Base-by-base conservation (phyloP, 805 yeast genomes). In the Blastobotrys chiropterorum region DNA sequence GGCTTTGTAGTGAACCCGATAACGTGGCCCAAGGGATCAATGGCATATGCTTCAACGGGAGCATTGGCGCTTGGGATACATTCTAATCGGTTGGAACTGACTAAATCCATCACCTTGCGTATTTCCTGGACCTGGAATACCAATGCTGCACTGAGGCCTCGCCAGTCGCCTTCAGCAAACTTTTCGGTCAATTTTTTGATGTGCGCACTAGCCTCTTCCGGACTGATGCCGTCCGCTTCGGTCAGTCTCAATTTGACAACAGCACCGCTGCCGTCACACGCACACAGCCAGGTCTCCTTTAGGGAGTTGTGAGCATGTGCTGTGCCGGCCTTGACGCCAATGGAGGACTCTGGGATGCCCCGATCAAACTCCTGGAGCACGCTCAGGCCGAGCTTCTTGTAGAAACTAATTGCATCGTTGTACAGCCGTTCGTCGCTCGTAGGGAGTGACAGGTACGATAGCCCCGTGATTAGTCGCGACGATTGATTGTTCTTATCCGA, bases 1-100 rank as follows among this genome's bases (percentile, higher is more conserved):
- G 49, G 43, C 40, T 62, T 70, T 2, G 83, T 72, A 17, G 95
- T 81, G 70, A 90, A 89, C 2, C 97, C 97, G 46, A 90, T 66
- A 26, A 90, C 67, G 59, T 80, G 79, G 16, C 96, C 96, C 56
- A 90, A 71, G 6, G 98, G 97, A 66, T 92, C 97, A 21, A 85
- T 64, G 5, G 82, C 77, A 67, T 84, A 88, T 4, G 86, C 72
- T 67, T 88, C 95, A 58, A 78, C 75, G 3, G 97, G 96, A 51
- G 78, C 79, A 51, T 84, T 70, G 46, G 81, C 86, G 52, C 83
- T 81, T 3, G 98, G 51, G 20, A 79, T 73, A 66, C 84, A 90
- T 49, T 57, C 55, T 51, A 75, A 70, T 14, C 66, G n/a, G 62
- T 58, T 64, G 58, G 57, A 67, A 4, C 19, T 19, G 31, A 56